phyloP scores from a whole-genome alignment of 257 asterid genomes.

The Cordia subcordata region DNA sequence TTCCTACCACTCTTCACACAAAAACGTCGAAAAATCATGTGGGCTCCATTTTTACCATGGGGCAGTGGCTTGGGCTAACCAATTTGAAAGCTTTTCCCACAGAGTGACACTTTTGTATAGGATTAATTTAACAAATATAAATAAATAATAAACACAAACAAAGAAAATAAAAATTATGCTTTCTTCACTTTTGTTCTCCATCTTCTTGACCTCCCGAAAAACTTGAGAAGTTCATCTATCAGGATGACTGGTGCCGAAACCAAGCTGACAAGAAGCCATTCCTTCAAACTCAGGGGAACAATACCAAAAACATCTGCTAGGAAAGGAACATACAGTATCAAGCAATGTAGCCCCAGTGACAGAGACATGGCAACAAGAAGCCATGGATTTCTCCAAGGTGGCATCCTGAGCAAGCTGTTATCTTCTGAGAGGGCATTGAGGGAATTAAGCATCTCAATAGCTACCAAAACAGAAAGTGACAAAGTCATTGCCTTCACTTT shows the following conservation, averaged over 20 bases:
- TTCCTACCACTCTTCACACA: too few relatives aligned
- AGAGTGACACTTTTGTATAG: too few relatives aligned
- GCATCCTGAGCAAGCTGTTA: slow-evolving; percentile 76
- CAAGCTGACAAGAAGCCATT: slow-evolving; percentile 63
- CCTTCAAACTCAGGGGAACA: slow-evolving; percentile 57
- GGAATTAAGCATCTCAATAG: slow-evolving; percentile 86
- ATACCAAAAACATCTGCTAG: slow-evolving; percentile 65
- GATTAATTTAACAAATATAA: too few relatives aligned
- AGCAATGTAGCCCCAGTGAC: slow-evolving; percentile 59
- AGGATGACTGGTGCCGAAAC: slow-evolving; percentile 68
- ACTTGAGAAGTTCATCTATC: slow-evolving; percentile 65
- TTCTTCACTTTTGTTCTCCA: slow-evolving; percentile 36
- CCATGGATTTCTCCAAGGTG: slow-evolving; percentile 92
- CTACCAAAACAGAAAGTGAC: slow-evolving; percentile 81
- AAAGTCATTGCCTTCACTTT: slow-evolving; percentile 85
- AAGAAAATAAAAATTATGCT: slow-evolving; percentile 12
- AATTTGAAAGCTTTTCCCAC: too few relatives aligned
- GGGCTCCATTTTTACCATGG: too few relatives aligned
- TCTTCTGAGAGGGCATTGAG: slow-evolving; percentile 87
- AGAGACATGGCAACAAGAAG: slow-evolving; percentile 71
- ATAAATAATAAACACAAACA: too few relatives aligned
- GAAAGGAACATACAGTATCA: slow-evolving; percentile 66
- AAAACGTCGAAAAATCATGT: too few relatives aligned
- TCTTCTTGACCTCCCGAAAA: slow-evolving; percentile 55
- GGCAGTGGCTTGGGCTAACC: too few relatives aligned